phyloP scores from a whole-genome alignment of 768 basidiomycete genomes.

The Jaapia argillacea region DNA sequence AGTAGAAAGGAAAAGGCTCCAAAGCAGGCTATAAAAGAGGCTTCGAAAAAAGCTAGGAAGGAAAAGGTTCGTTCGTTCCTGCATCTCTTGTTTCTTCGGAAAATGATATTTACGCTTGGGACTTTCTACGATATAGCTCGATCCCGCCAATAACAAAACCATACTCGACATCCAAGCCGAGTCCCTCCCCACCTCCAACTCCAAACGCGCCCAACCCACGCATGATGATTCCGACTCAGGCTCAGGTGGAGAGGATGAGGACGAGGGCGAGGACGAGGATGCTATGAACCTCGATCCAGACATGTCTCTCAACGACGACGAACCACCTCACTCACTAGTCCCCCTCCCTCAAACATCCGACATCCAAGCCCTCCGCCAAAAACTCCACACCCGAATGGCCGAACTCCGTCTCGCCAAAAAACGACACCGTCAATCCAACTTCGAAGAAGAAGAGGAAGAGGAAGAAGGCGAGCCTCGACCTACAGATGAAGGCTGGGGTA shows the following conservation, averaged over 20 bases:
- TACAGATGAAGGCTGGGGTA: too few species aligned
- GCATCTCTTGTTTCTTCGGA: background rate
- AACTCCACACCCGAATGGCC: constrained; percentile 67
- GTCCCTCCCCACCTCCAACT: constrained; percentile 11
- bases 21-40: constrained; percentile 84
- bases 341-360: constrained; percentile 61
- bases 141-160: constrained; percentile 83
- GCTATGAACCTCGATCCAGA: constrained; percentile 25
- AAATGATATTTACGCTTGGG: too few species aligned
- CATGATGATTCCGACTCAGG: constrained; percentile 18
- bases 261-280: constrained; percentile 28
- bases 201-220: constrained; percentile 35
- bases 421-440: constrained; percentile 18
- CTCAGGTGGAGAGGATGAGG: constrained; percentile 17
- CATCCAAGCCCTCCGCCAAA: constrained; percentile 55
- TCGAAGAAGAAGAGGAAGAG: too few species aligned
- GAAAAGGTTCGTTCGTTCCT: constrained; percentile 51
- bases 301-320: constrained; percentile 13
- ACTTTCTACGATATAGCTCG: constrained; percentile 47
- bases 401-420: constrained; percentile 36
- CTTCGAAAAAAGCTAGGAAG: constrained; percentile 77
- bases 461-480: too few species aligned
- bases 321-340: constrained; percentile 18
- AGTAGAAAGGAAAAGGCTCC: constrained; percentile 78
- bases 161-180: constrained; percentile 67